Evolutionary conservation across 176 grass and related monocot genomes (phyloP), one percentile per base, ranked within the genome.

Genomic region (Thalia dealbata): DNA sequence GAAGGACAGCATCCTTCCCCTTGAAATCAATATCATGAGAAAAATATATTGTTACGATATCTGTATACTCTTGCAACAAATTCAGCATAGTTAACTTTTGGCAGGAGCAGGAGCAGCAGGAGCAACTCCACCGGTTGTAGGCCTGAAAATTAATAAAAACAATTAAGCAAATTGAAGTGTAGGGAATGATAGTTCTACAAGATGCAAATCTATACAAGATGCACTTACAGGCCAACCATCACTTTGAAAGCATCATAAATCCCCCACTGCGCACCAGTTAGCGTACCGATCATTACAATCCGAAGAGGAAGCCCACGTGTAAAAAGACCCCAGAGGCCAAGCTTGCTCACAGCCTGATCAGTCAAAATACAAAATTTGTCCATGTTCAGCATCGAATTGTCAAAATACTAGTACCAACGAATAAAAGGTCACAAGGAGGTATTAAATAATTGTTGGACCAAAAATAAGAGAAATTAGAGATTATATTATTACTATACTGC

Each of bases 171-270:
- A 6, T 64, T 32, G 15, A 30, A 16, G 5, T 32, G 14, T 24
- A 1, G 9, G 62, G 32, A 15, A 23, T 68, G 22, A 35, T 22
- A 44, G 26, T 35, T 7, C 29, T 21, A 74, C 19, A 46, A 71
- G 46, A 79, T 15, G 54, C 50, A 87, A n/a, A n/a, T n/a, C n/a
- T n/a, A n/a, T 21, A 74, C 19, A 46, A 71, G 46, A 79, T 15
- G 54, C 50, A 87, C 92, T 81, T 82, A 96, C 92, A 92, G 72
- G 66, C 89, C 92, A 78, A 92, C 89, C 75, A 86, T 85, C 19
- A 96, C 82, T 96, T 92, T 89, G 16, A 92, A 96, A 10, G 86
- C 84, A 54, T 92, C 92, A 26, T 92, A 91, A 67, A 96, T 87
- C 42, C 80, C 89, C 89, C 84, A 92, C 71, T 96, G 92, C 12